phyloP scores from a whole-genome alignment of 2,329 filamentous ascomycete genomes.

The Dryadomyces sulphureus region DNA sequence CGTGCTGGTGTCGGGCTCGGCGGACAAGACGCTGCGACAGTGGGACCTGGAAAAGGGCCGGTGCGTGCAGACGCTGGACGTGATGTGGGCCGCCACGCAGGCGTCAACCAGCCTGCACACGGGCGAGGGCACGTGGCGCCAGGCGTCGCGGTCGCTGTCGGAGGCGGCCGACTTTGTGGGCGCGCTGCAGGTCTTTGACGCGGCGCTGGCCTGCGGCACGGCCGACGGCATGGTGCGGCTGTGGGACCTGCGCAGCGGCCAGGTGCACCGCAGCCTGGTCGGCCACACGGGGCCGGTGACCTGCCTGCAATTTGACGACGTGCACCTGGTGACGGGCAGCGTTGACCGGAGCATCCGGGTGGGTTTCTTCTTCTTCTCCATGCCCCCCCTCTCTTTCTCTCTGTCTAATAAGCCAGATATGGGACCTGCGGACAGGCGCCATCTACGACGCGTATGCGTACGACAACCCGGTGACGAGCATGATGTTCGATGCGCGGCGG shows the following conservation, averaged over 20 bases:
- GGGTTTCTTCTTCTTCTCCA: constrained; percentile 26
- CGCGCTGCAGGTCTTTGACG: constrained; percentile 88
- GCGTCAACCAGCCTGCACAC: constrained; percentile 55
- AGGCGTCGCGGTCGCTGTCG: constrained; percentile 49
- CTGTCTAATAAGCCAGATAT: constrained; percentile 49
- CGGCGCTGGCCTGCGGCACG: constrained; percentile 87
- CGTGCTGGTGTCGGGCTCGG: constrained; percentile 84
- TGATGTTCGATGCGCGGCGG: constrained; percentile 89
- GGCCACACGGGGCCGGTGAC: constrained; percentile 93
- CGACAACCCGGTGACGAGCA: constrained; percentile 77
- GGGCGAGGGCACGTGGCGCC: constrained; percentile 51
- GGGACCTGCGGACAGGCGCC: constrained; percentile 91
- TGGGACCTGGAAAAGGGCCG: constrained; percentile 97
- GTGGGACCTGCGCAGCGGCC: constrained; percentile 92
- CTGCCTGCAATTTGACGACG: constrained; percentile 88
- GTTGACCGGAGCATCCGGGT: constrained; percentile 86
- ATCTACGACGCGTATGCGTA: constrained; percentile 96
- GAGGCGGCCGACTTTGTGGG: constrained; percentile 92
- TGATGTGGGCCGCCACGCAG: constrained; percentile 94
- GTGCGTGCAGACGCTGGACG: constrained; percentile 92
- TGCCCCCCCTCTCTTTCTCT: neutral
- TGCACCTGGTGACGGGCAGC: constrained; percentile 87
- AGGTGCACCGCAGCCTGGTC: constrained; percentile 91
- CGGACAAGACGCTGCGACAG: constrained; percentile 92
- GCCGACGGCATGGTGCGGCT: constrained; percentile 93